Percentiles rank a stretch among this genome's conserved stretches.
phyloP scores from a whole-genome alignment of 2,329 filamentous ascomycete genomes.

The Rutstroemia sp. region DNA sequence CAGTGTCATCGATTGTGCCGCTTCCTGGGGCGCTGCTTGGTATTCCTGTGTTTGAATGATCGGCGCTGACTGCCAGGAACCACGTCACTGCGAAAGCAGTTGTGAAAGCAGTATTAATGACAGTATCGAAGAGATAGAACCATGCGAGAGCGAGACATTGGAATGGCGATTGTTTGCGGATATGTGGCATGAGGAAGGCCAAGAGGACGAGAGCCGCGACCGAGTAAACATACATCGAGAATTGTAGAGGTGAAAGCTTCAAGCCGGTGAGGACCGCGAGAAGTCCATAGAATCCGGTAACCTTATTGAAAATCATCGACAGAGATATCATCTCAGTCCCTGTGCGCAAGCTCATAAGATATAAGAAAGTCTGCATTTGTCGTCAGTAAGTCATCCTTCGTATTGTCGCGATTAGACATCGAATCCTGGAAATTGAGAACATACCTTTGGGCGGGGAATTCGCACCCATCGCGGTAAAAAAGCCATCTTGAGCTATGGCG shows the following conservation, averaged over 20 bases:
- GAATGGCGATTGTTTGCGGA: slow-evolving; percentile 70
- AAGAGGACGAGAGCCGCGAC: slow-evolving; percentile 61
- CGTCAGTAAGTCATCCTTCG: slow-evolving; percentile 12
- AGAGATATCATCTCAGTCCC: slow-evolving; percentile 80
- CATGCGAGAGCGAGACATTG: slow-evolving; percentile 77
- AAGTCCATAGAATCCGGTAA: slow-evolving; percentile 83
- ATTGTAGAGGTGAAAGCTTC: slow-evolving; percentile 71
- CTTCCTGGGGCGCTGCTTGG: slow-evolving; percentile 31
- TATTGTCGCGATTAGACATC: not conserved
- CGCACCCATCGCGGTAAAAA: slow-evolving; percentile 24
- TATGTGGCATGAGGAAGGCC: slow-evolving; percentile 67
- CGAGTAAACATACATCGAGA: slow-evolving; percentile 89
- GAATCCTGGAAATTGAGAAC: slow-evolving; percentile 7
- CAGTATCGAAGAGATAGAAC: slow-evolving; percentile 75
- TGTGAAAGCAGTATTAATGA: slow-evolving; percentile 78
- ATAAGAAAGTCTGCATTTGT: slow-evolving; percentile 64
- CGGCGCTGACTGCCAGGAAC: slow-evolving; percentile 61
- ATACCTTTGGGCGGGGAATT: slow-evolving; percentile 27
- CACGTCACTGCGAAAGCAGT: slow-evolving; percentile 74
- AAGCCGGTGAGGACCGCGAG: slow-evolving; percentile 85
- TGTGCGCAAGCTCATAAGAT: slow-evolving; percentile 77
- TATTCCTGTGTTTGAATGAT: slow-evolving; percentile 34
- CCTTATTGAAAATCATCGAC: slow-evolving; percentile 83
- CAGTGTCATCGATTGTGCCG: slow-evolving; percentile 47
- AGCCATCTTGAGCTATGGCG: slow-evolving; percentile 18